Percentiles rank a stretch among this genome's conserved stretches.
phyloP scores from a whole-genome alignment of 306 rosid species.

The Cucumis hystrix region DNA sequence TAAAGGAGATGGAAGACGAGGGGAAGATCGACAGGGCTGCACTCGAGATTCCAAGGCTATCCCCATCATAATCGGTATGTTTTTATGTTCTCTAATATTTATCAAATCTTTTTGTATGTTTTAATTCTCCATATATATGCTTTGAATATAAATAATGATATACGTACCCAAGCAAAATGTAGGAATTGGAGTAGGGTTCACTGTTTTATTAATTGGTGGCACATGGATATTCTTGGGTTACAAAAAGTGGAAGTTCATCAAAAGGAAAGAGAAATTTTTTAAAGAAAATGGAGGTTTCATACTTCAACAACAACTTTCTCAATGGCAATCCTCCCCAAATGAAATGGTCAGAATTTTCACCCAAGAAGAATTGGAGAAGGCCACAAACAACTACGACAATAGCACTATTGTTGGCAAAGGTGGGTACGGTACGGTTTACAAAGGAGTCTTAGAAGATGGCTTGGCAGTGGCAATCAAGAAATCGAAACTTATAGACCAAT shows the following conservation, averaged over 20 bases:
- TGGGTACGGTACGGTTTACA: constrained; percentile 25
- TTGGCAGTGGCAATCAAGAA: constrained; percentile 21
- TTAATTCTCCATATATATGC: too few relatives aligned
- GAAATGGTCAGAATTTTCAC: constrained; percentile 11
- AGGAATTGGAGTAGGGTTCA: constrained; percentile 10
- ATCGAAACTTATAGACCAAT: constrained; percentile 15
- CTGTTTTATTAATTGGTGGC: constrained; percentile 1
- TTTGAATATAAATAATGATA: neutral
- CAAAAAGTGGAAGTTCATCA: constrained; percentile 19
- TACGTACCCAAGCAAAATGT: neutral
- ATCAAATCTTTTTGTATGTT: too few relatives aligned
- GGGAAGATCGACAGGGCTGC: constrained; percentile 1
- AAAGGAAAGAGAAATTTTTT: constrained; percentile 15
- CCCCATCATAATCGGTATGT: neutral
- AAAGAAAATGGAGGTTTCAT: constrained; percentile 24
- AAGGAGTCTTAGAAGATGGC: constrained; percentile 6
- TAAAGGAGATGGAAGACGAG: constrained; percentile 3
- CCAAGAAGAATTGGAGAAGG: constrained; percentile 13
- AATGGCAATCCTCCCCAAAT: constrained; percentile 2
- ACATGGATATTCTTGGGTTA: constrained; percentile 15
- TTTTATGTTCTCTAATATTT: too few relatives aligned
- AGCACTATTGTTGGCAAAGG: constrained; percentile 20
- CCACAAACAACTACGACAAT: constrained; percentile 20
- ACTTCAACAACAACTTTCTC: constrained; percentile 17
- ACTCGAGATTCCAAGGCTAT: neutral